Conservation (phyloP, 2,329 filamentous ascomycete genomes). For the Cladosporium sphaerospermum region DNA sequence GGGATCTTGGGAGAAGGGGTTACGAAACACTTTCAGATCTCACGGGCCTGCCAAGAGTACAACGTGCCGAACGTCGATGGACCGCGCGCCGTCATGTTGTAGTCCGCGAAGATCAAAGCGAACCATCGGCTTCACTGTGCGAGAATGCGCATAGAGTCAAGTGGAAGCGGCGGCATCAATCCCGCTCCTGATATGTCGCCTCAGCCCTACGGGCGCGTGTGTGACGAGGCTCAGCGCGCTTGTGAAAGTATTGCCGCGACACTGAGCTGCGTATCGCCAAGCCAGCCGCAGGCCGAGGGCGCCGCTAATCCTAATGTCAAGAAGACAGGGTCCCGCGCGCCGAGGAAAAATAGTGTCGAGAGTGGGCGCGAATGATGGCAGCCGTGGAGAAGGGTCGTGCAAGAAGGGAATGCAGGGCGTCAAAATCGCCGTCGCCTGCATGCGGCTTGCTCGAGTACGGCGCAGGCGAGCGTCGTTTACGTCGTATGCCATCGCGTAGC, state of each 20-base stretch:
- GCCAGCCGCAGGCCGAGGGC: background rate
- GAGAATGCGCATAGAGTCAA: background rate
- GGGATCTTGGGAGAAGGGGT: background rate
- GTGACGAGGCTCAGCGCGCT: no score
- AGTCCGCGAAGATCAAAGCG: background rate
- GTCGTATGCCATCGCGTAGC: no score
- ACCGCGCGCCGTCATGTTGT: background rate
- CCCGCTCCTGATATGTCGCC: background rate
- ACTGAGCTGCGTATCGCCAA: background rate
- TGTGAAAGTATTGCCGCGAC: no score
- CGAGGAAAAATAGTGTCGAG: background rate
- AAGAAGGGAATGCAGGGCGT: background rate
- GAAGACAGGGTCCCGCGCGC: background rate
- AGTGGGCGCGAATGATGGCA: background rate
- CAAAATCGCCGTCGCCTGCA: no score
- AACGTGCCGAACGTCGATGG: slow-evolving; percentile 4
- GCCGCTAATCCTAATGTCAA: background rate
- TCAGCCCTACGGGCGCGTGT: background rate
- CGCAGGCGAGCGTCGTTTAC: no score
- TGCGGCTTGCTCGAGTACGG: no score
- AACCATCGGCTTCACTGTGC: background rate
- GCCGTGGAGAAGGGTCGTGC: background rate
- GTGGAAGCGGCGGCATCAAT: background rate
- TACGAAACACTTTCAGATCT: slow-evolving; percentile 6
- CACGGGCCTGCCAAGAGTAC: slow-evolving; percentile 4